Evolutionary conservation across 257 asterid genomes (phyloP).

Genomic region (Echium plantagineum): DNA sequence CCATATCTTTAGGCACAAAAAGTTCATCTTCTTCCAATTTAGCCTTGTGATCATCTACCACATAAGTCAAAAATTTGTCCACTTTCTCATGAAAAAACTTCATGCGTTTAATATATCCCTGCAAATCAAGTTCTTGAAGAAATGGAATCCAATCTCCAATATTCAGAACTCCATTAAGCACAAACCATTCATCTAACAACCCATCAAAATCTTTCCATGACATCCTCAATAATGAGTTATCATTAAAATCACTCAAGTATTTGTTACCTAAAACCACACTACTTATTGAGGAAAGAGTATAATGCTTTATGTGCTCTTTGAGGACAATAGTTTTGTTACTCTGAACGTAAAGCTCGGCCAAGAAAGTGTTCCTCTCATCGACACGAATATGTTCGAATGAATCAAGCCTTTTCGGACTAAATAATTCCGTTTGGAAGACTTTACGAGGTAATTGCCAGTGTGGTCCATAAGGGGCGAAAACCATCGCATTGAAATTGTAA

Average conservation of each 20-base stretch:
- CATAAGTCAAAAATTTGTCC: constrained; percentile 21
- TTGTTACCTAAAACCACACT: background rate
- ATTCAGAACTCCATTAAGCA: constrained; percentile 22
- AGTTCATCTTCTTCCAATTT: background rate
- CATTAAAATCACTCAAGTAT: constrained; percentile 12
- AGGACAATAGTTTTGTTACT: constrained; percentile 19
- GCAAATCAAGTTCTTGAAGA: constrained; percentile 30
- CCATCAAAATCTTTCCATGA: constrained; percentile 13
- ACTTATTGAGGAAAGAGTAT: no score
- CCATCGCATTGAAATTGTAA: no score
- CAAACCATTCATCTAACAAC: constrained; percentile 32
- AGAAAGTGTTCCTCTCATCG: no score
- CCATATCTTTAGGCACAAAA: background rate
- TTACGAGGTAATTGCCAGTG: no score
- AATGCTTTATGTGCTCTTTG: constrained; percentile 13
- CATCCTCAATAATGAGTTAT: background rate
- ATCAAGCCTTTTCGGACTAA: no score
- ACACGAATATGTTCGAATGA: no score
- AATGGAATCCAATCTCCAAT: constrained; percentile 51
- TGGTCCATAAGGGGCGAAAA: no score
- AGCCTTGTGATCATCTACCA: constrained; percentile 20
- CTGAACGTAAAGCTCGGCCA: constrained; percentile 2
- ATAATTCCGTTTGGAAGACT: no score
- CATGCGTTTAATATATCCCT: constrained; percentile 35
- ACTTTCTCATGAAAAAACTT: constrained; percentile 19